Percentiles rank a stretch among this genome's conserved stretches.
These are phyloP conservation scores for Didymella sp. DNA, from an alignment of 2,329 filamentous ascomycete genomes.

Conservation along the genomic window DNA sequence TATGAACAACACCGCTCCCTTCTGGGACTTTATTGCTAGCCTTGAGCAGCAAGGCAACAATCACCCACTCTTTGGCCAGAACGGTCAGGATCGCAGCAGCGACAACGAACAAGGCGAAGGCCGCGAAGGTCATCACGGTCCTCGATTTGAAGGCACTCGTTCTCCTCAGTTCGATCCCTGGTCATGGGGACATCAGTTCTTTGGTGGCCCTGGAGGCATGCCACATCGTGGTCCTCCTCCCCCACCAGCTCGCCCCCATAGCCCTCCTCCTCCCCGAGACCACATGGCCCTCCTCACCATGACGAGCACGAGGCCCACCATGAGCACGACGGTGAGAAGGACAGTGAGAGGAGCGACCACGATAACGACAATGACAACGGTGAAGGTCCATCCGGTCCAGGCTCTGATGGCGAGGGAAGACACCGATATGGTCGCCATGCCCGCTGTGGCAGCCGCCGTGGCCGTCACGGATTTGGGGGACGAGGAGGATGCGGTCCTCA, in stretches of 20 bases:
- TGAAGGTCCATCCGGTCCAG: slow-evolving; percentile 41
- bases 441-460: slow-evolving; percentile 31
- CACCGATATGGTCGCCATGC: slow-evolving; percentile 25
- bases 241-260: slow-evolving; percentile 26
- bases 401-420: slow-evolving; percentile 38
- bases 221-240: slow-evolving; percentile 42
- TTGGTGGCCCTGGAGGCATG: slow-evolving; percentile 34
- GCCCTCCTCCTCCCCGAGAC: slow-evolving; percentile 28
- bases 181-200: slow-evolving; percentile 46
- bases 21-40: slow-evolving; percentile 63
- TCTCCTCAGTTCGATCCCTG: slow-evolving; percentile 39
- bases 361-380: slow-evolving; percentile 36
- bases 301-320: slow-evolving; percentile 8
- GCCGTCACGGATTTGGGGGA: slow-evolving; percentile 34
- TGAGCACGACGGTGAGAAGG: slow-evolving; percentile 25
- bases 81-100: slow-evolving; percentile 28
- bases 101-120: slow-evolving; percentile 34
- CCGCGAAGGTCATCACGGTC: slow-evolving; percentile 24
- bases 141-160: background rate
- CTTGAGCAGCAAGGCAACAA: slow-evolving; percentile 56
- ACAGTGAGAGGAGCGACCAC: slow-evolving; percentile 25
- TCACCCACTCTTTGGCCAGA: slow-evolving; percentile 55
- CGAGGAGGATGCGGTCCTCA: slow-evolving; percentile 29
- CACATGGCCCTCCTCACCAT: slow-evolving; percentile 23
- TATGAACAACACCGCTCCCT: slow-evolving; percentile 61